Conservation (phyloP, 2,329 filamentous ascomycete species). For the Ophiostoma pallidulum region DNA sequence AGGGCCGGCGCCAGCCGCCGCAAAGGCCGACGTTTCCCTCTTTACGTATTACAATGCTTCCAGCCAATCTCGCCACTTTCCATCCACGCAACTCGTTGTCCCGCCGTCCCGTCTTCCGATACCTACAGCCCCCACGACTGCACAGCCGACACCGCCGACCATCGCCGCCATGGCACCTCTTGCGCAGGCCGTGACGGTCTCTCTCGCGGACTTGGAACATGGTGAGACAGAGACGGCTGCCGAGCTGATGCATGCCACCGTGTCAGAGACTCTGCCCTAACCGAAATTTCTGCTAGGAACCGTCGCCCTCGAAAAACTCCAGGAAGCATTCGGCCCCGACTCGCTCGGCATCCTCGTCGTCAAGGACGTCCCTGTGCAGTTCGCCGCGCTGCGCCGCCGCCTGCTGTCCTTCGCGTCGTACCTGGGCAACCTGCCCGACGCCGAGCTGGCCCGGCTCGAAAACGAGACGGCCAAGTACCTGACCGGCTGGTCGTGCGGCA, state of each 20-base stretch:
- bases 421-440: slow-evolving; percentile 66
- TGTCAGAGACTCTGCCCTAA: too few relatives aligned
- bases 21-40: neutral
- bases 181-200: slow-evolving; percentile 17
- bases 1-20: slow-evolving; percentile 10
- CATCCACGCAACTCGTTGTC: too few relatives aligned
- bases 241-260: too few relatives aligned
- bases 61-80: too few relatives aligned
- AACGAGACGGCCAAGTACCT: slow-evolving; percentile 54
- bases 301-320: slow-evolving; percentile 58
- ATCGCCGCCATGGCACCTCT: slow-evolving; percentile 11
- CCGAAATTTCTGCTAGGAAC: slow-evolving; percentile 43
- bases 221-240: slow-evolving; percentile 5
- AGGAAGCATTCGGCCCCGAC: slow-evolving; percentile 78
- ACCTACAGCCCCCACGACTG: too few relatives aligned
- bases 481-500: slow-evolving; percentile 71
- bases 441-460: slow-evolving; percentile 56
- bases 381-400: slow-evolving; percentile 58
- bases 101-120: too few relatives aligned
- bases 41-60: too few relatives aligned
- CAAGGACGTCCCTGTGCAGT: slow-evolving; percentile 67
- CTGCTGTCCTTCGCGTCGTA: slow-evolving; percentile 83
- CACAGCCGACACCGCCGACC: neutral
- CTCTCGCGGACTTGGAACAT: slow-evolving; percentile 15
- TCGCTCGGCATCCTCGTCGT: slow-evolving; percentile 93